Conservation (phyloP, 192 early-diverging fungal species). For the Funneliformis mosseae region DNA sequence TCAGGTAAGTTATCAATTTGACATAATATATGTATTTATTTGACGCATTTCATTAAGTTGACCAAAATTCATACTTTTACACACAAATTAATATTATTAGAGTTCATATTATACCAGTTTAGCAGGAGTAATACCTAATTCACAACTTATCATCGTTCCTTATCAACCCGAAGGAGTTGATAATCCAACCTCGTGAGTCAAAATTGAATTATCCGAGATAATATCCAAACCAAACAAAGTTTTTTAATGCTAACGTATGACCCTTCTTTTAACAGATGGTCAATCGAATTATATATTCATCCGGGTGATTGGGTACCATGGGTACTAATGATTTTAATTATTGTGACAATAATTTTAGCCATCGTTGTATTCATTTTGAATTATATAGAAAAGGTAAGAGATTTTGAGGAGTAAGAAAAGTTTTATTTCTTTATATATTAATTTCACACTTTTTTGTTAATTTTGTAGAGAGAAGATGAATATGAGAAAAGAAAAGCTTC, state of each 20-base stretch:
- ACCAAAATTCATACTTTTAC: not conserved
- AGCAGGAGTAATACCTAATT: constrained; percentile 91
- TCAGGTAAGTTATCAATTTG: constrained; percentile 46
- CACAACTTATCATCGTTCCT: constrained; percentile 85
- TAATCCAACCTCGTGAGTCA: constrained; percentile 48
- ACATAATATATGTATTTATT: not conserved
- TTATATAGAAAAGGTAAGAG: constrained; percentile 71
- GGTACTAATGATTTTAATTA: constrained; percentile 76
- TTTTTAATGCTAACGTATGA: constrained; percentile 1
- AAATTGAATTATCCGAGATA: not conserved
- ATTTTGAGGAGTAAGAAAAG: not conserved
- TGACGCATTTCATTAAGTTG: not conserved
- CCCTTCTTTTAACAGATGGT: constrained; percentile 61
- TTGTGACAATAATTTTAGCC: constrained; percentile 69
- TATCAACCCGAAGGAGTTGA: constrained; percentile 56
- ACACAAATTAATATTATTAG: constrained; percentile 14
- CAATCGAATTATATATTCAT: constrained; percentile 87
- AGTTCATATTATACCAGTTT: constrained; percentile 63
- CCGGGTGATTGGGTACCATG: constrained; percentile 81
- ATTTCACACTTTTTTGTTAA: not conserved
- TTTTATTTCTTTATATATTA: not conserved
- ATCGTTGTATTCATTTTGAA: constrained; percentile 72
- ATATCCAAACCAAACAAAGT: not conserved
- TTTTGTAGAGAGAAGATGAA: not conserved
- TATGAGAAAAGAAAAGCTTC: not conserved